Conservation (phyloP, 1,284 basidiomycete genomes). For the Naganishia albida region DNA sequence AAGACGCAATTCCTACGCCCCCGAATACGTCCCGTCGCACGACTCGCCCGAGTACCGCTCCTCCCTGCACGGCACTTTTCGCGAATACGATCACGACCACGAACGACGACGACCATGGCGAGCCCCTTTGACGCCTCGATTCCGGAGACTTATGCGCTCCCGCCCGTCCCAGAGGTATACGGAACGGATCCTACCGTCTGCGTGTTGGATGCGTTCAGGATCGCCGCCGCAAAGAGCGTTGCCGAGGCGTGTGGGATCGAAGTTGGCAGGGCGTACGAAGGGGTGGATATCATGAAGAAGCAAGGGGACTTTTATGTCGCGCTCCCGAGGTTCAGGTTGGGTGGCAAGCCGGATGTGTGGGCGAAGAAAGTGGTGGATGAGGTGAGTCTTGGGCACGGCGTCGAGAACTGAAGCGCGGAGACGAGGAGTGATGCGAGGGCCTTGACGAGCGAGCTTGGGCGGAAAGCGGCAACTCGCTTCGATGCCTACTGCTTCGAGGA, state of each 20-base stretch:
- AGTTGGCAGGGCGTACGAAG: constrained; percentile 73
- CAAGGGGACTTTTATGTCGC: constrained; percentile 90
- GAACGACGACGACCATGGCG: neutral
- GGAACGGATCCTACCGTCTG: constrained; percentile 71
- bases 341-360: constrained; percentile 77
- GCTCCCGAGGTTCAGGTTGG: constrained; percentile 83
- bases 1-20: constrained; percentile 1
- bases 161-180: constrained; percentile 59
- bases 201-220: constrained; percentile 80
- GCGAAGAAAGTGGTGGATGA: constrained; percentile 71
- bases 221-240: constrained; percentile 76
- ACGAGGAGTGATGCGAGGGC: no score
- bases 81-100: neutral
- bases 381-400: constrained; percentile 58
- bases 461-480: no score
- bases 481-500: no score
- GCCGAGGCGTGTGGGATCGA: constrained; percentile 69
- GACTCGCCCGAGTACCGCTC: neutral
- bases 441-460: no score
- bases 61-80: neutral
- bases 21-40: neutral
- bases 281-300: constrained; percentile 85
- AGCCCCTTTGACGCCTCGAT: neutral
- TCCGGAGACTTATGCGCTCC: constrained; percentile 37
- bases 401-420: no score